phyloP scores from a whole-genome alignment of 2,329 filamentous ascomycete species.

The Emergomyces pasteurianus region DNA sequence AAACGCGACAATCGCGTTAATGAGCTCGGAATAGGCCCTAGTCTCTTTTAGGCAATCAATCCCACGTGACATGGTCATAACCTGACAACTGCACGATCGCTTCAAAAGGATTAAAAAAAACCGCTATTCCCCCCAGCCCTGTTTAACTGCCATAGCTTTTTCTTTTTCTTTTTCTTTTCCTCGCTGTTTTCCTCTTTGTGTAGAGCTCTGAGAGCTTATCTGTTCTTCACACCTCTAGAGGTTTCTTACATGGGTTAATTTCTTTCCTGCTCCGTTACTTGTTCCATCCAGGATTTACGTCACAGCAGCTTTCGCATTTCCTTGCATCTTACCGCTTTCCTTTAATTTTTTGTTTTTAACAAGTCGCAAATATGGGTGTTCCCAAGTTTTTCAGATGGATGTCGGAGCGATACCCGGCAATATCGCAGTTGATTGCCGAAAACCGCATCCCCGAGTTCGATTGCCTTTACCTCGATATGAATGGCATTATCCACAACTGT shows the following conservation, averaged over 20 bases:
- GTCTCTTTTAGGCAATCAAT: background rate
- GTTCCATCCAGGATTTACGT: background rate
- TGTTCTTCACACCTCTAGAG: background rate
- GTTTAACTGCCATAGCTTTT: too few relatives aligned
- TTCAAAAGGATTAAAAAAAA: conserved; percentile 1
- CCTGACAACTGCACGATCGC: conserved; percentile 7
- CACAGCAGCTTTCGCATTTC: background rate
- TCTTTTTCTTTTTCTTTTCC: conserved; percentile 8
- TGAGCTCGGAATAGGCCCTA: background rate
- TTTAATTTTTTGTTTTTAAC: conserved; percentile 1
- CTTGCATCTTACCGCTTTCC: background rate
- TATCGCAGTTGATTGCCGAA: conserved; percentile 96
- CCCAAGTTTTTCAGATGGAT: conserved; percentile 97
- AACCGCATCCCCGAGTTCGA: conserved; percentile 99
- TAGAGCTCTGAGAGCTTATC: conserved; percentile 1
- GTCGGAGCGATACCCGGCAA: conserved; percentile 95
- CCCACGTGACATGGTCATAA: background rate
- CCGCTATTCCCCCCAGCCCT: conserved; percentile 3
- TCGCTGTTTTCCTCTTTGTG: conserved; percentile 11
- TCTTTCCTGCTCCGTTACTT: conserved; percentile 6
- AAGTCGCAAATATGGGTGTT: conserved; percentile 48
- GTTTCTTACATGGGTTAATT: conserved; percentile 12
- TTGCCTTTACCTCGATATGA: conserved; percentile 83
- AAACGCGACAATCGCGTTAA: conserved; percentile 5
- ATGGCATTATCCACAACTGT: conserved; percentile 99